Evolutionary conservation across 108 stramenopile genomes (phyloP).

Genomic region (Nitzschia sp.): DNA sequence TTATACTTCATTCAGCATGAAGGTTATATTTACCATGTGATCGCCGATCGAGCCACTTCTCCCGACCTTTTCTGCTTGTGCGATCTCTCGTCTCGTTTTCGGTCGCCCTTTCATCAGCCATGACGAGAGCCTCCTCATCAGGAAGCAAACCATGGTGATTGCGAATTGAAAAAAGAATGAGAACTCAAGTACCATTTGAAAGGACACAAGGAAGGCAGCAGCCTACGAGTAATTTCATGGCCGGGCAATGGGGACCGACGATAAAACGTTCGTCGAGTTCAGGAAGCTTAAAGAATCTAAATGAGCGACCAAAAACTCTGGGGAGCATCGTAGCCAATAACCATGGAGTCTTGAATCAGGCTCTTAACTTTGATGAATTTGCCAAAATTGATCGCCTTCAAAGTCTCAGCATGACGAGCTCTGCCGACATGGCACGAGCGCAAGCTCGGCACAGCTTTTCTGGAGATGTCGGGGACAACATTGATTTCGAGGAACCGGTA

Average conservation of each 20-base stretch:
- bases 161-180: neutral
- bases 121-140: no score
- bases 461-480: neutral
- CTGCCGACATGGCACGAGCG: constrained; percentile 11
- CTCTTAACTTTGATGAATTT: constrained; percentile 12
- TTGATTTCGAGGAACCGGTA: neutral
- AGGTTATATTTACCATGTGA: neutral
- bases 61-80: neutral
- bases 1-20: neutral
- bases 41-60: neutral
- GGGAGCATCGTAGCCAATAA: constrained; percentile 14
- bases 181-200: neutral
- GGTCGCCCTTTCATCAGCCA: no score
- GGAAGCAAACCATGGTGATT: no score
- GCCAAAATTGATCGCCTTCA: neutral
- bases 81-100: no score
- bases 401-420: constrained; percentile 8
- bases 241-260: neutral
- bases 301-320: constrained; percentile 5
- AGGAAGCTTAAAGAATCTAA: no score
- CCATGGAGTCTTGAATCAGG: constrained; percentile 13
- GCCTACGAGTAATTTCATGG: neutral
- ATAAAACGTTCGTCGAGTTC: neutral
- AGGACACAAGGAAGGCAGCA: neutral
- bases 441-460: neutral